Percentiles rank a stretch among this genome's conserved stretches.
These are phyloP conservation scores for Beauveria sp. DNA, from an alignment of 2,329 filamentous ascomycete genomes.

Conservation along the genomic window DNA sequence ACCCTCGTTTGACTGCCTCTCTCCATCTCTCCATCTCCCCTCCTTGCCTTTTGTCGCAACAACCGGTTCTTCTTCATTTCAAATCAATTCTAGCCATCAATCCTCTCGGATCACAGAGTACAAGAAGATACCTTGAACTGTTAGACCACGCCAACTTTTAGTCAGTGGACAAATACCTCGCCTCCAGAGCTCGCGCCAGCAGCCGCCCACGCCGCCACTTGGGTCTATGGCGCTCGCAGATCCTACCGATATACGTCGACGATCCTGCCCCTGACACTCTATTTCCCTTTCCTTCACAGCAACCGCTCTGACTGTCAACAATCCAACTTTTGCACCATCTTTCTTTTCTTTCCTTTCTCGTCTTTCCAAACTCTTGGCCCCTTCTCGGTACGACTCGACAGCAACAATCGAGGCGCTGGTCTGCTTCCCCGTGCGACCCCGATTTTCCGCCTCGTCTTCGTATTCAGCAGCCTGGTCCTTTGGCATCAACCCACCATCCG, in stretches of 20 bases:
- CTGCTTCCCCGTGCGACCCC: background rate
- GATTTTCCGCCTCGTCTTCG: background rate
- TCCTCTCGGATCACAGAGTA: background rate
- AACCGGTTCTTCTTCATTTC: background rate
- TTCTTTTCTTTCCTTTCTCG: background rate
- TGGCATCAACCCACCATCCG: background rate
- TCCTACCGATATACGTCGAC: slow-evolving; percentile 7
- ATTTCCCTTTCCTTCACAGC: background rate
- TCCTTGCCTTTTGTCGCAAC: background rate
- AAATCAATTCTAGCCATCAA: background rate
- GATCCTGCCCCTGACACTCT: slow-evolving; percentile 7
- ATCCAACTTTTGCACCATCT: background rate
- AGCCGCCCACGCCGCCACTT: background rate
- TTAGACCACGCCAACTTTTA: background rate
- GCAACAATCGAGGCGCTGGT: background rate
- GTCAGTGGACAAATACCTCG: background rate
- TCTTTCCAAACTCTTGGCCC: background rate
- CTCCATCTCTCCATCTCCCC: background rate
- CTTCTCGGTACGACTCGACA: background rate
- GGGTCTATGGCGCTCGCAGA: slow-evolving; percentile 4
- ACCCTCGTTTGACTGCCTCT: background rate
- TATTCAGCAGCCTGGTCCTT: background rate
- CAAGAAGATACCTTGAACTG: background rate
- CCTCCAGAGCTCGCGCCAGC: background rate
- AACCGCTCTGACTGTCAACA: background rate